Evolutionary conservation across 2,329 filamentous ascomycete species (phyloP).

Genomic region (Trichoderma brevicompactum): DNA sequence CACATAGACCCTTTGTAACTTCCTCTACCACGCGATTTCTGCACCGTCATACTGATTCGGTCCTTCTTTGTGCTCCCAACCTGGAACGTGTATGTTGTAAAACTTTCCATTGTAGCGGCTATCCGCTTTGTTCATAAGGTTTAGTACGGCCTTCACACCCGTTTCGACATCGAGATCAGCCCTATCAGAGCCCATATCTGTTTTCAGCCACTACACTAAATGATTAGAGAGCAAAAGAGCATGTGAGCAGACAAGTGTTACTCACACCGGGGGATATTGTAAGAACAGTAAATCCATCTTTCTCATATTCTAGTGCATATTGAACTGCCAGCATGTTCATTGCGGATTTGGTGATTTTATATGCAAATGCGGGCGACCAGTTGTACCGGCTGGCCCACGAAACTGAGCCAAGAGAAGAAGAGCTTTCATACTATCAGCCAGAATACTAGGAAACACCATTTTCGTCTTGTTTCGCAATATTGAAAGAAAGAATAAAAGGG

Average conservation of each 20-base stretch:
- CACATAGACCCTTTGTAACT: too few relatives aligned
- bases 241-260: too few relatives aligned
- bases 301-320: neutral
- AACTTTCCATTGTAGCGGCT: slow-evolving; percentile 8
- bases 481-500: too few relatives aligned
- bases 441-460: neutral
- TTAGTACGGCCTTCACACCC: neutral
- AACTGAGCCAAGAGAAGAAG: slow-evolving; percentile 1
- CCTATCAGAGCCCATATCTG: neutral
- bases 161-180: slow-evolving; percentile 1
- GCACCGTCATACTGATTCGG: neutral
- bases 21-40: neutral
- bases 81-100: slow-evolving; percentile 7
- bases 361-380: neutral
- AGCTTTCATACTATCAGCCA: neutral
- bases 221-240: neutral
- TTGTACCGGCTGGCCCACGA: neutral
- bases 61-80: slow-evolving; percentile 4
- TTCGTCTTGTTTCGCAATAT: too few relatives aligned
- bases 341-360: slow-evolving; percentile 2
- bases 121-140: neutral
- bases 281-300: slow-evolving; percentile 2
- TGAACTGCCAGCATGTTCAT: slow-evolving; percentile 12
- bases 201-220: neutral
- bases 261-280: neutral